Conservation (phyloP, 1,139 yeast genomes). For the Nematodospora anomalae region DNA sequence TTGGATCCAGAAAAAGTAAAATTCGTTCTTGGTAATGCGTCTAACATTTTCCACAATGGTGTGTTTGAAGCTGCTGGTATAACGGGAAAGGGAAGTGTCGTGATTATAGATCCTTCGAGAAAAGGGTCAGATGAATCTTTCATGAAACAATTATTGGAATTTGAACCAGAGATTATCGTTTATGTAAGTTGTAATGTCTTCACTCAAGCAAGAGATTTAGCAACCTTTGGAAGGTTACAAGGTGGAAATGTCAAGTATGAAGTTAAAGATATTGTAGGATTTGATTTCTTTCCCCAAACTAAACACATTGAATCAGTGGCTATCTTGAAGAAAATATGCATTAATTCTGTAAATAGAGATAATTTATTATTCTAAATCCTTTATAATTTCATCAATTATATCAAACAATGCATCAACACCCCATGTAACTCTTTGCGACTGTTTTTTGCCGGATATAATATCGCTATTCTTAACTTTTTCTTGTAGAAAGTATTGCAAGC, state of each 20-base stretch:
- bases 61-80: slow-evolving; percentile 27
- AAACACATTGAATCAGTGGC: slow-evolving; percentile 50
- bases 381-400: slow-evolving; percentile 50
- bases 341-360: slow-evolving; percentile 5
- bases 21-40: slow-evolving; percentile 42
- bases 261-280: slow-evolving; percentile 37
- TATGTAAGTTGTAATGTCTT: slow-evolving; percentile 50
- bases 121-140: slow-evolving; percentile 40
- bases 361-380: slow-evolving; percentile 13
- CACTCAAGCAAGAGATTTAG: slow-evolving; percentile 48
- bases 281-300: slow-evolving; percentile 51
- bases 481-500: slow-evolving; percentile 67
- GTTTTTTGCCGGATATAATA: slow-evolving; percentile 59
- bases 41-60: slow-evolving; percentile 30
- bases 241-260: slow-evolving; percentile 21
- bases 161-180: slow-evolving; percentile 38
- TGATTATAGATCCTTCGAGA: slow-evolving; percentile 49
- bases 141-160: slow-evolving; percentile 35
- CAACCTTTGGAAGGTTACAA: slow-evolving; percentile 28
- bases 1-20: slow-evolving; percentile 30
- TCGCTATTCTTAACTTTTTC: slow-evolving; percentile 52
- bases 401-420: slow-evolving; percentile 59
- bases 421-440: slow-evolving; percentile 67
- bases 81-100: slow-evolving; percentile 34
- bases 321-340: slow-evolving; percentile 25